Evolutionary conservation across 2,329 filamentous ascomycete species (phyloP), one percentile per base, ranked within the genome.

Genomic region (Penicillium sp.): DNA sequence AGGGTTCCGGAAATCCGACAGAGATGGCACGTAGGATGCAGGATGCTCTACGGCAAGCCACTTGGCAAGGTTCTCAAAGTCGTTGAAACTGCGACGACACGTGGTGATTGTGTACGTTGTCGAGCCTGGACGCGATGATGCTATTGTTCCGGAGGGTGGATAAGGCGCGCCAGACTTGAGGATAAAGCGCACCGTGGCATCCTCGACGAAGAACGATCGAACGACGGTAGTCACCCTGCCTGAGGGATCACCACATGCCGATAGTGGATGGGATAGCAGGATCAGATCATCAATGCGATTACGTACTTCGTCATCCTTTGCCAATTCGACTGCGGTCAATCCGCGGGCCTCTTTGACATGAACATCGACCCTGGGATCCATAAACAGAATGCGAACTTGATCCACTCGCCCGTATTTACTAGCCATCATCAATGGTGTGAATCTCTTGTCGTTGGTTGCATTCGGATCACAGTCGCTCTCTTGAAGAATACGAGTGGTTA

Each of bases 341-440:
- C 95, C 95, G 62, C 95, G 87, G 17, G 91, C 80, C 75, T 99
- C 96, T 75, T 90, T 91, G 33, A 93, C 88, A 45, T 90, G 88
- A 15, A 94, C 80, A 73, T 99, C 95, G 4, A 97, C 92, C 69
- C 96, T 84, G 26, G 92, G 87, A 74, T 99, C 95, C 45, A 89
- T 86, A 76, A 96, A 98, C 6, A 99, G 84, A 10, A 89, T 89
- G 61, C 93, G 86, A 19, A 99, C 94, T 83, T 97, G 92, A 70
- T 98, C 95, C 58, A 96, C 90, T 65, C 95, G 88, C 37, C 95
- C 95, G 73, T 98, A 99, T 76, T 99, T 99, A 84, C 94, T 98
- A 8, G 94, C 94, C 65, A 99, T 91, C 95, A 99, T 99, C 60
- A 99, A 83, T 1, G 95, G 89, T 0, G 96, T 99, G 73, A 99